Percentiles rank a stretch among this genome's conserved stretches.
Evolutionary conservation across 2,329 filamentous ascomycete genomes (phyloP).

Genomic region (Ceratocystis alfenasii): DNA sequence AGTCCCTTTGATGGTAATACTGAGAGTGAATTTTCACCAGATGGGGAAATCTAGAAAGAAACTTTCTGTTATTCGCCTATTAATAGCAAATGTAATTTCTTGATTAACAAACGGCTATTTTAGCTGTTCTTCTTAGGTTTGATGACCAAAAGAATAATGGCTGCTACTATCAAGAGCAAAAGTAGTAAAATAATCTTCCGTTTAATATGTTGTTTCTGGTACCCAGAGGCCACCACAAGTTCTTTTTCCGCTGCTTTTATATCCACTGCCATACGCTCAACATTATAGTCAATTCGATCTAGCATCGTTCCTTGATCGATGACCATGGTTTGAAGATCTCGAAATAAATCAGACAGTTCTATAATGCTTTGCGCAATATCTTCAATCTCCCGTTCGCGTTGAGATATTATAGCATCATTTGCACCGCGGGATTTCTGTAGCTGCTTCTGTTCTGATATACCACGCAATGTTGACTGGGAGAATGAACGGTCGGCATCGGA

Average conservation of each 20-base stretch:
- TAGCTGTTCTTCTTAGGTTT: constrained; percentile 54
- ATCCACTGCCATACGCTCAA: constrained; percentile 86
- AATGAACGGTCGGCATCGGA: constrained; percentile 88
- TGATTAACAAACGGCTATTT: not conserved
- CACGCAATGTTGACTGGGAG: constrained; percentile 77
- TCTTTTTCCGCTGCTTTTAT: constrained; percentile 91
- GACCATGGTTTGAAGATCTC: constrained; percentile 90
- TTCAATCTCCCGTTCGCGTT: constrained; percentile 92
- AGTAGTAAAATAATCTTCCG: constrained; percentile 87
- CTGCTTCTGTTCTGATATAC: constrained; percentile 56
- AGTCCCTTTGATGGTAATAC: too few species aligned
- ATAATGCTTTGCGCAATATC: constrained; percentile 98
- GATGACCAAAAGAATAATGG: constrained; percentile 72
- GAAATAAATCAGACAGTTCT: constrained; percentile 90
- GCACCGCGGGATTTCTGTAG: constrained; percentile 32
- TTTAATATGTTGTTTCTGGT: constrained; percentile 80
- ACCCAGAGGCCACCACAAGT: constrained; percentile 73
- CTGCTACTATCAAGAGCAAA: constrained; percentile 66
- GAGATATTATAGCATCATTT: constrained; percentile 77
- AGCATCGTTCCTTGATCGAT: constrained; percentile 85
- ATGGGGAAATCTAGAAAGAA: not conserved
- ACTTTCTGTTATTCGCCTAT: too few species aligned
- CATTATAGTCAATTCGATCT: constrained; percentile 94
- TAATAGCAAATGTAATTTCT: not conserved
- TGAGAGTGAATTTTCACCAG: too few species aligned